Evolutionary conservation across 108 stramenopile species (phyloP).

Genomic region (Schizochytrium sp.): DNA sequence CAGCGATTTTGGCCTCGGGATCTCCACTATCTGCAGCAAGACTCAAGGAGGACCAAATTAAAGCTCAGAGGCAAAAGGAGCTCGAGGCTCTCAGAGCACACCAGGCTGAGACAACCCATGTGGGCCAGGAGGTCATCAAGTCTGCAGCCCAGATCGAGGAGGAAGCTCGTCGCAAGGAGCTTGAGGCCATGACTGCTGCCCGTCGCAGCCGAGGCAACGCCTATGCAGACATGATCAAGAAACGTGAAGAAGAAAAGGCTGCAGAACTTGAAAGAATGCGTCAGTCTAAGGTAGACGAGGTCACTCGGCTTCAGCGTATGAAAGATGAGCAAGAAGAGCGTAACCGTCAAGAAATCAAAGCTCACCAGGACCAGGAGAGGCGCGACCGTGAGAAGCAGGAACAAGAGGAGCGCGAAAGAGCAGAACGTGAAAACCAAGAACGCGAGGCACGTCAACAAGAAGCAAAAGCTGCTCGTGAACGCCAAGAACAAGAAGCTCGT

Average conservation of each 20-base stretch:
- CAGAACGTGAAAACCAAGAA: not conserved
- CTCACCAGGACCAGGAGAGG: constrained; percentile 3
- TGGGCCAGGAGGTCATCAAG: constrained; percentile 23
- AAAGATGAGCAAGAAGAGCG: constrained; percentile 39
- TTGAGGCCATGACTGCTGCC: not conserved
- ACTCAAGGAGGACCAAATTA: not conserved
- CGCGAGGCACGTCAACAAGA: not conserved
- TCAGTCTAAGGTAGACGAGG: constrained; percentile 15
- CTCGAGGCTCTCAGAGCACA: constrained; percentile 32
- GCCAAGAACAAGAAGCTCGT: not conserved
- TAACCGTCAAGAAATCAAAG: not conserved
- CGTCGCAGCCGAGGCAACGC: not conserved
- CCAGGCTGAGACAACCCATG: not conserved
- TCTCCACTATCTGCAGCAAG: constrained; percentile 30
- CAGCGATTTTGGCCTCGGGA: not conserved
- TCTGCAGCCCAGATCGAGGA: not conserved
- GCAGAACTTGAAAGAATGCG: constrained; percentile 43
- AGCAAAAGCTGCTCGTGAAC: not conserved
- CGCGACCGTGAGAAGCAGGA: not conserved
- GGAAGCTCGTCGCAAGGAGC: constrained; percentile 13
- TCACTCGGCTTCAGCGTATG: not conserved
- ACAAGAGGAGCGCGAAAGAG: not conserved
- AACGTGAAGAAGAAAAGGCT: constrained; percentile 1
- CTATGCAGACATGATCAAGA: constrained; percentile 4
- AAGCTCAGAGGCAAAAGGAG: constrained; percentile 24